Conservation (phyloP, 768 basidiomycete species). For the Suillus tomentosus region DNA sequence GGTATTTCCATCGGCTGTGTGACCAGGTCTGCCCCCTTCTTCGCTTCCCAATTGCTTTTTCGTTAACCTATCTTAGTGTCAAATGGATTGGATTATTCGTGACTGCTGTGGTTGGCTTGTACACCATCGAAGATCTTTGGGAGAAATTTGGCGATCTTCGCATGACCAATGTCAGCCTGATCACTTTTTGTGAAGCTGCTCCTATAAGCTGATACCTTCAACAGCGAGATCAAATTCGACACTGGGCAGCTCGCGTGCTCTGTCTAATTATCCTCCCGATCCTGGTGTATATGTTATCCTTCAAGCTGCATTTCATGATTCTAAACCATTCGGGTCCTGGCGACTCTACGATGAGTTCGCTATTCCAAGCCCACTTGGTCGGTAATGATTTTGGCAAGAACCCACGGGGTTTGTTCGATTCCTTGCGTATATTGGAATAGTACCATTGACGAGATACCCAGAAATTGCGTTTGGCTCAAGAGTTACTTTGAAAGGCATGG, state of each 20-base stretch:
- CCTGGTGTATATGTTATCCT: conserved; percentile 89
- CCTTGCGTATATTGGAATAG: not conserved
- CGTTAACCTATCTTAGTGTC: conserved; percentile 52
- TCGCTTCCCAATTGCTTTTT: not conserved
- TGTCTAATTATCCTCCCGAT: conserved; percentile 91
- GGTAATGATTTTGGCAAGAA: conserved; percentile 94
- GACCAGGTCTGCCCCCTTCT: conserved; percentile 59
- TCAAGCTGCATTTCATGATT: conserved; percentile 96
- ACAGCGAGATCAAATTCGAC: conserved; percentile 83
- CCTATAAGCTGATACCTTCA: conserved; percentile 13
- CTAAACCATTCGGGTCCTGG: conserved; percentile 94
- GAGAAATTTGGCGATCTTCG: conserved; percentile 95
- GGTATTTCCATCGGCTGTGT: conserved; percentile 95
- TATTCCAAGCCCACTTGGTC: conserved; percentile 94
- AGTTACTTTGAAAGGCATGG: conserved; percentile 94
- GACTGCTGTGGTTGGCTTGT: conserved; percentile 90
- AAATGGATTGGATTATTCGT: conserved; percentile 97
- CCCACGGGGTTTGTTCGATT: conserved; percentile 66
- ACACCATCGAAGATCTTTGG: conserved; percentile 98
- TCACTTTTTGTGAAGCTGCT: not conserved
- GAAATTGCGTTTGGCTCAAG: conserved; percentile 91
- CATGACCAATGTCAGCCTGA: conserved; percentile 76
- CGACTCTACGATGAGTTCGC: conserved; percentile 97
- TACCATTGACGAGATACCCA: conserved; percentile 27
- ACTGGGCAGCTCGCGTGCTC: conserved; percentile 85